These are phyloP conservation scores for Rubroboletus pulcherrimus DNA, from an alignment of 768 basidiomycete species.

Conservation along the genomic window DNA sequence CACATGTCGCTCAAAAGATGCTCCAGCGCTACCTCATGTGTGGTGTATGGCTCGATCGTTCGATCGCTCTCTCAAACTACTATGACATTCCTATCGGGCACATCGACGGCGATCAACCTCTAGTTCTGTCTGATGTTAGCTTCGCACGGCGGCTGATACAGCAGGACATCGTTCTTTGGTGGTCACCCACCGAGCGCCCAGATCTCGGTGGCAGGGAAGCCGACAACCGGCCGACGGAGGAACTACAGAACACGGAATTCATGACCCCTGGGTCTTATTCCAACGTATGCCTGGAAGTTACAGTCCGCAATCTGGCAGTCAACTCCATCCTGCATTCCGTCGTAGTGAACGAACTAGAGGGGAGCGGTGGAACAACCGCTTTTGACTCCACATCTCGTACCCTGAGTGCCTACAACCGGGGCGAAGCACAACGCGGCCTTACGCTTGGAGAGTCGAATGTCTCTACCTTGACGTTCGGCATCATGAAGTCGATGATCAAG, in stretches of 20 bases:
- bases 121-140: slow-evolving; percentile 85
- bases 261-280: slow-evolving; percentile 81
- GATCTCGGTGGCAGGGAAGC: slow-evolving; percentile 94
- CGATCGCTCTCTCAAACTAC: slow-evolving; percentile 78
- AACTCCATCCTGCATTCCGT: slow-evolving; percentile 93
- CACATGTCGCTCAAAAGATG: slow-evolving; percentile 78
- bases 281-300: slow-evolving; percentile 89
- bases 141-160: slow-evolving; percentile 84
- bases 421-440: slow-evolving; percentile 56
- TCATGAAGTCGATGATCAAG: slow-evolving; percentile 86
- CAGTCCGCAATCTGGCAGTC: slow-evolving; percentile 88
- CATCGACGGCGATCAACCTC: slow-evolving; percentile 83
- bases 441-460: slow-evolving; percentile 87
- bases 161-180: slow-evolving; percentile 94
- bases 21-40: slow-evolving; percentile 75
- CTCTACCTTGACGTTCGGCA: slow-evolving; percentile 80
- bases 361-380: slow-evolving; percentile 87
- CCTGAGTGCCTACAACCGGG: slow-evolving; percentile 80
- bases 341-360: slow-evolving; percentile 95
- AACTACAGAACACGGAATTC: slow-evolving; percentile 82
- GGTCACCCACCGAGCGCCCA: slow-evolving; percentile 85
- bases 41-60: slow-evolving; percentile 76
- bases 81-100: slow-evolving; percentile 94
- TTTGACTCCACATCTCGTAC: slow-evolving; percentile 93
- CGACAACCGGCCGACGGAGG: slow-evolving; percentile 72